Percentiles rank a stretch among this genome's conserved stretches.
phyloP scores from a whole-genome alignment of 1,284 basidiomycete genomes.

The Coniferiporia sulphurascens region DNA sequence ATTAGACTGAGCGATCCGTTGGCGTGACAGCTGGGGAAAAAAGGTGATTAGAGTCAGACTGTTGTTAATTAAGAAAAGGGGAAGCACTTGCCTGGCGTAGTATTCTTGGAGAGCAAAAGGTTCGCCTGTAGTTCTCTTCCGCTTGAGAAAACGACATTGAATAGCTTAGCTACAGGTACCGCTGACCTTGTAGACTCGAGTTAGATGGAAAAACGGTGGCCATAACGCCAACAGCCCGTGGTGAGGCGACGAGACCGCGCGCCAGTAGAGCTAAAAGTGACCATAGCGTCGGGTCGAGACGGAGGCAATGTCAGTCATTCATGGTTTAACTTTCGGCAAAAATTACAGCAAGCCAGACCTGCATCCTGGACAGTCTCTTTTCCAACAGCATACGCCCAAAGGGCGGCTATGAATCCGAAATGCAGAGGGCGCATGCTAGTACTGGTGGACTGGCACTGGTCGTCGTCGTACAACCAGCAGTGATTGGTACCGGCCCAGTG shows the following conservation, averaged over 20 bases:
- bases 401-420: neutral
- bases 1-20: conserved; percentile 60
- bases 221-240: conserved; percentile 41
- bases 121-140: conserved; percentile 33
- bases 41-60: neutral
- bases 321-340: neutral
- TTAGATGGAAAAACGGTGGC: conserved; percentile 44
- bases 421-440: neutral
- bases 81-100: conserved; percentile 36
- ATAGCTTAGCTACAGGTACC: neutral
- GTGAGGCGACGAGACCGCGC: conserved; percentile 38
- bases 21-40: conserved; percentile 41
- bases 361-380: conserved; percentile 26
- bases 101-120: conserved; percentile 64
- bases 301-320: neutral
- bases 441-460: neutral
- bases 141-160: neutral
- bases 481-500: no score
- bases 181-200: conserved; percentile 36
- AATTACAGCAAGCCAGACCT: conserved; percentile 12
- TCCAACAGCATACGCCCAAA: neutral
- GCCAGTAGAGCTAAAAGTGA: conserved; percentile 38
- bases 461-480: neutral
- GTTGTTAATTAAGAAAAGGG: conserved; percentile 1
- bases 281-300: neutral